Conservation (phyloP, 352 stramenopile species). For the Blastocystis sp. region DNA sequence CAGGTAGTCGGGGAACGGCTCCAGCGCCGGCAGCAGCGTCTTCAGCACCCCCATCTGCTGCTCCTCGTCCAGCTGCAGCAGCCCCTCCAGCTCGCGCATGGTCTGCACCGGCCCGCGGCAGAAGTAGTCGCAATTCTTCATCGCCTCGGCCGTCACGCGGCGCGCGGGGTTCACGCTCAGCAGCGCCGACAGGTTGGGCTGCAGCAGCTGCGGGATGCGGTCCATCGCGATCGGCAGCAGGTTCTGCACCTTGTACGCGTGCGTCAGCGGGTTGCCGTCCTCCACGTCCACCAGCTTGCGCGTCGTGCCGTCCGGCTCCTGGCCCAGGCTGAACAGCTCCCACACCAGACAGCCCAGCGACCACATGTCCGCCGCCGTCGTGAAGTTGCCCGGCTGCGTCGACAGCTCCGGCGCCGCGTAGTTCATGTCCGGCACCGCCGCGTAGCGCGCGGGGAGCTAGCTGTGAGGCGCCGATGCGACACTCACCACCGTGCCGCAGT, state of each 20-base stretch:
- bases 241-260: constrained; percentile 79
- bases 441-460: constrained; percentile 27
- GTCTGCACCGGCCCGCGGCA: constrained; percentile 59
- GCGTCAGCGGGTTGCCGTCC: constrained; percentile 83
- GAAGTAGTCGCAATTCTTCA: constrained; percentile 67
- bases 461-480: neutral
- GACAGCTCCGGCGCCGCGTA: constrained; percentile 82
- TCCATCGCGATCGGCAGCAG: constrained; percentile 76
- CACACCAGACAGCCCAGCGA: constrained; percentile 81
- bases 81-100: constrained; percentile 42
- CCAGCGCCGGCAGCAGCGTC: constrained; percentile 40
- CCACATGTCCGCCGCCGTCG: constrained; percentile 81
- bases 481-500: constrained; percentile 49
- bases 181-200: neutral
- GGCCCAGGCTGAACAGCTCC: constrained; percentile 80
- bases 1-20: constrained; percentile 51
- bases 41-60: constrained; percentile 69
- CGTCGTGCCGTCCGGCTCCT: constrained; percentile 77
- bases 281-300: constrained; percentile 80
- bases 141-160: neutral
- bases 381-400: constrained; percentile 80
- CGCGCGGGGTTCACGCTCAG: constrained; percentile 15
- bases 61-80: constrained; percentile 49
- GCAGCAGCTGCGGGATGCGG: constrained; percentile 55
- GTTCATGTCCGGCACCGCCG: constrained; percentile 78